Base-by-base conservation (phyloP, 2,329 filamentous ascomycete species). In the Macrophomina tecta region DNA sequence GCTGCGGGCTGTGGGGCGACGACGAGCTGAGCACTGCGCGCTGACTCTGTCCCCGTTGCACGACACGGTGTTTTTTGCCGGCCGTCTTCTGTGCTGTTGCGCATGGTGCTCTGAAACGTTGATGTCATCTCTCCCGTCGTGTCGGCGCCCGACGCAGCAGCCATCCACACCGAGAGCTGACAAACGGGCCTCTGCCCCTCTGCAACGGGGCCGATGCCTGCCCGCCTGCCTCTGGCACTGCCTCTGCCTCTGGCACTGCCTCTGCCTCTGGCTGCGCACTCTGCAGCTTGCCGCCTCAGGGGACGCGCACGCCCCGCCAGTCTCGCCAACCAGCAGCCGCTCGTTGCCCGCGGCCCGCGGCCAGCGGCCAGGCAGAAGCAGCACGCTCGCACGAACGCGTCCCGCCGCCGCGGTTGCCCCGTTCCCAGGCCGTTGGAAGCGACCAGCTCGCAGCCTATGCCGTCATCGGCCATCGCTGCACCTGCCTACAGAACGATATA, bases 391-490 rank as follows among this genome's bases (percentile, higher is more conserved):
- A 61, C 40, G 16, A 38, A 16, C n/a, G 30, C 58, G 30, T 23
- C 46, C 58, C 42, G 45, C 58, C 42, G 16, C 58, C 56, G 32
- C 45, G 58, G 58, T 49, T 62, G 58, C 58, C 12, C 58, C 58
- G 42, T 36, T 62, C 32, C 58, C 58, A 49, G 42, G 58, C 58
- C 32, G 42, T 40, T 62, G 58, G 52, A 28, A 55, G 28, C 51
- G 56, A 30, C 36, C 56, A 48, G 46, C 40, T 34, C 56, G 30
- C 40, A 60, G 56, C 56, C 40, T n/a, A 49, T 62, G 58, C 45
- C 42, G 42, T 49, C 58, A 62, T 61, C 56, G 42, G 8, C 51
- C 40, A 48, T 32, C 51, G 28, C 6, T 28, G 6, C 14, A 48
- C 9, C 36, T 30, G 14, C 8, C 28, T 52, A 14, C 11, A 5